A percentile compares a stretch with the other conserved stretches of the same genome.
phyloP scores from a whole-genome alignment of 306 rosid species.

The Sicyos edulis region DNA sequence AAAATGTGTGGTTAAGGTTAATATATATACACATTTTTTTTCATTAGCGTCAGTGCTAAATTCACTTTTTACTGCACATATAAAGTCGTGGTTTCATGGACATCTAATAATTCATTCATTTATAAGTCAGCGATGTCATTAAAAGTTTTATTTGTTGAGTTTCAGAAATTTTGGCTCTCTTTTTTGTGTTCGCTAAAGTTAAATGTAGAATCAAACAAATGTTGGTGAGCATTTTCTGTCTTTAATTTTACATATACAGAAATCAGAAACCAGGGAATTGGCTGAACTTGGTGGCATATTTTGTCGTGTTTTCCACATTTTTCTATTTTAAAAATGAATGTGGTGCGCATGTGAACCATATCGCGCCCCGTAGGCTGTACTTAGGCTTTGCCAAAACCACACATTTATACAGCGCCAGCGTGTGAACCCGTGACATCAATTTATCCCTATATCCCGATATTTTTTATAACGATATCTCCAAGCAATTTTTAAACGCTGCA shows the following conservation, averaged over 20 bases:
- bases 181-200: background rate
- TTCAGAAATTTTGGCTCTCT: background rate
- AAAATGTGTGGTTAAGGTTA: background rate
- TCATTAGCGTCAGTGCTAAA: background rate
- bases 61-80: background rate
- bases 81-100: no score
- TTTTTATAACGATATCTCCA: background rate
- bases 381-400: conserved; percentile 4
- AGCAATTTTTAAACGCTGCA: background rate
- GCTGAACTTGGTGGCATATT: background rate
- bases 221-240: background rate
- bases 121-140: background rate
- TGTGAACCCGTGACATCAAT: conserved; percentile 4
- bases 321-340: no score
- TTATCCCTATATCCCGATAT: background rate
- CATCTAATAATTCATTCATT: no score
- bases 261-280: conserved; percentile 4
- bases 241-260: background rate
- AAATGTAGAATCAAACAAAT: background rate
- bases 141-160: background rate
- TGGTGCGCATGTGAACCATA: background rate
- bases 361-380: background rate
- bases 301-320: no score
- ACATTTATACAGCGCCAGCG: background rate
- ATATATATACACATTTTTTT: background rate